A percentile compares a stretch with the other conserved stretches of the same genome.
phyloP scores from a whole-genome alignment of 2,329 filamentous ascomycete genomes.

The Talaromyces amestolkiae region DNA sequence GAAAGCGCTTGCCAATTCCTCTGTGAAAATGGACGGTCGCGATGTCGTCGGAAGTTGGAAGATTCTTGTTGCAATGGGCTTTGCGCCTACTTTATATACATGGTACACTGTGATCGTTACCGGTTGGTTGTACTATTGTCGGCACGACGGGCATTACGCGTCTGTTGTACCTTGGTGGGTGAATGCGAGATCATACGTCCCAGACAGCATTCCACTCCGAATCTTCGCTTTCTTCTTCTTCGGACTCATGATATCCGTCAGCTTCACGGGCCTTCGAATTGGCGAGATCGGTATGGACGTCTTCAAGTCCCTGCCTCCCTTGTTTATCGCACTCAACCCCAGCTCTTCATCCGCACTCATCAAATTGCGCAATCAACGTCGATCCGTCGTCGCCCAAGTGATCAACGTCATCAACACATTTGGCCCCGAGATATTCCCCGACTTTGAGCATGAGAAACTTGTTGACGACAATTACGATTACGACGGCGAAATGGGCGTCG shows the following conservation, averaged over 20 bases:
- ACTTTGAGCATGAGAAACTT: slow-evolving; percentile 78
- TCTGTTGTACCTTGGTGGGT: slow-evolving; percentile 18
- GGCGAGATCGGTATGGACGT: slow-evolving; percentile 99
- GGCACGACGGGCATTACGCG: slow-evolving; percentile 62
- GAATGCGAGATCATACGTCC: slow-evolving; percentile 53
- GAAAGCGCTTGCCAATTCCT: slow-evolving; percentile 77
- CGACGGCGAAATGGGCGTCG: slow-evolving; percentile 23
- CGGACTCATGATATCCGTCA: slow-evolving; percentile 80
- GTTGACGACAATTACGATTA: slow-evolving; percentile 53
- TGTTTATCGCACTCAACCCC: slow-evolving; percentile 81
- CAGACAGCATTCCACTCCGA: slow-evolving; percentile 76
- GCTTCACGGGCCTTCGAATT: slow-evolving; percentile 88
- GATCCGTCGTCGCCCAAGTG: slow-evolving; percentile 73
- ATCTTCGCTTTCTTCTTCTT: slow-evolving; percentile 70
- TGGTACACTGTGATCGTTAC: slow-evolving; percentile 74
- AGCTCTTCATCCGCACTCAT: slow-evolving; percentile 79
- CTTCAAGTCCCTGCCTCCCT: slow-evolving; percentile 84
- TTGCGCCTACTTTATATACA: slow-evolving; percentile 78
- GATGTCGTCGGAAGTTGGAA: slow-evolving; percentile 96
- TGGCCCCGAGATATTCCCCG: slow-evolving; percentile 91
- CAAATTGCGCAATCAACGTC: slow-evolving; percentile 69
- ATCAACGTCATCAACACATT: slow-evolving; percentile 91
- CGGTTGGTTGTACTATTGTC: slow-evolving; percentile 74
- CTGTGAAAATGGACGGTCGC: slow-evolving; percentile 81
- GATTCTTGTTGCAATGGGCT: slow-evolving; percentile 77